phyloP scores from a whole-genome alignment of 1,139 yeast genomes.

The Candida tropicalis region DNA sequence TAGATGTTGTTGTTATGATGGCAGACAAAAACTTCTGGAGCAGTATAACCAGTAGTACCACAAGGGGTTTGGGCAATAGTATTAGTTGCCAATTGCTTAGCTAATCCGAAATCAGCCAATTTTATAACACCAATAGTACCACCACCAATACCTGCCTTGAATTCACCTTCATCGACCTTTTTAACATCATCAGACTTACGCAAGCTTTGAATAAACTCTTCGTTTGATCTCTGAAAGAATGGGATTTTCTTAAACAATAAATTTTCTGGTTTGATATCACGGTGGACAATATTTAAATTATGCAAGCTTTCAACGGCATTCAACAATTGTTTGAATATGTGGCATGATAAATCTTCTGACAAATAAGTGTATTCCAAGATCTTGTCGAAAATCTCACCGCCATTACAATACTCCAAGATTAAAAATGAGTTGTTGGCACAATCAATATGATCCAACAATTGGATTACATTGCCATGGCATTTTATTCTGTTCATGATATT shows the following conservation, averaged over 20 bases:
- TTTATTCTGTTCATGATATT: conserved; percentile 73
- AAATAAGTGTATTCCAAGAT: conserved; percentile 90
- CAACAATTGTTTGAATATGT: conserved; percentile 83
- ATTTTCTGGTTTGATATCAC: conserved; percentile 96
- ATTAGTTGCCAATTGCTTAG: conserved; percentile 61
- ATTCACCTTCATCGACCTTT: conserved; percentile 87
- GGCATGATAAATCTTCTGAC: conserved; percentile 81
- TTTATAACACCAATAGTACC: conserved; percentile 88
- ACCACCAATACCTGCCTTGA: conserved; percentile 76
- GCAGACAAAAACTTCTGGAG: conserved; percentile 83
- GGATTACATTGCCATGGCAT: conserved; percentile 69
- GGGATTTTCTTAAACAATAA: conserved; percentile 61
- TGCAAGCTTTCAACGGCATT: conserved; percentile 82
- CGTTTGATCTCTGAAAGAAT: conserved; percentile 45
- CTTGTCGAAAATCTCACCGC: conserved; percentile 95
- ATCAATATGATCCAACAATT: conserved; percentile 65
- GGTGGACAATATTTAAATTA: conserved; percentile 84
- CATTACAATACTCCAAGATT: conserved; percentile 81
- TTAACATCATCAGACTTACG: conserved; percentile 76
- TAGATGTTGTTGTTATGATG: conserved; percentile 29
- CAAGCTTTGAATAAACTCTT: conserved; percentile 42
- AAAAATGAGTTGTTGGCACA: conserved; percentile 67
- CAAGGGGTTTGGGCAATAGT: conserved; percentile 49
- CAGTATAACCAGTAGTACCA: conserved; percentile 72
- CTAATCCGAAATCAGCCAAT: conserved; percentile 90